A percentile compares a stretch with the other conserved stretches of the same genome.
Evolutionary conservation across 768 basidiomycete species (phyloP).

Genomic region (Paxillus involutus): DNA sequence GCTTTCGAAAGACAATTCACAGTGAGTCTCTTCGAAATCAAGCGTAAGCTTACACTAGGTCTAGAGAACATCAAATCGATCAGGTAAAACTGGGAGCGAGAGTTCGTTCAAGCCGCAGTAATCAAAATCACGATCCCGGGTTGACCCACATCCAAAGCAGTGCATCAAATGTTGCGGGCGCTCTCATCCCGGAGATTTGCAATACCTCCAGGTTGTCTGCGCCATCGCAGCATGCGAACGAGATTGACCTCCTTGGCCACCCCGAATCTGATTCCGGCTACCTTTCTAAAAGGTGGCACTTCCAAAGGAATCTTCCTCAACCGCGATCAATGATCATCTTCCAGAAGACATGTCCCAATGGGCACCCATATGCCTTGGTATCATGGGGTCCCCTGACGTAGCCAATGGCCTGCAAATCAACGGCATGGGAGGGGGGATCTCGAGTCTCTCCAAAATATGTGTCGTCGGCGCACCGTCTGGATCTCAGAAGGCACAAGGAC

Average conservation of each 20-base stretch:
- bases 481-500: constrained; percentile 40
- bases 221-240: not conserved
- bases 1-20: too few relatives aligned
- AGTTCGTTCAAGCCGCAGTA: too few relatives aligned
- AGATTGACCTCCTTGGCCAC: not conserved
- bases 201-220: too few relatives aligned
- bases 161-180: too few relatives aligned
- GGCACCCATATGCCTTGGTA: constrained; percentile 61
- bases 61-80: too few relatives aligned
- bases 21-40: too few relatives aligned
- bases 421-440: constrained; percentile 80
- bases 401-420: constrained; percentile 68
- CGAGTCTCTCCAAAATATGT: constrained; percentile 72
- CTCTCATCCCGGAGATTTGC: not conserved
- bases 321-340: constrained; percentile 47
- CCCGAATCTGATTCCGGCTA: constrained; percentile 9
- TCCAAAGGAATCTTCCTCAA: constrained; percentile 78
- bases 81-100: too few relatives aligned
- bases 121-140: too few relatives aligned
- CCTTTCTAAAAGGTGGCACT: constrained; percentile 71
- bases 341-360: constrained; percentile 52
- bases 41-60: too few relatives aligned
- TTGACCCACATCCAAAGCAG: too few relatives aligned
- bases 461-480: constrained; percentile 55
- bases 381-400: constrained; percentile 81